Evolutionary conservation across 352 stramenopile genomes (phyloP).

Genomic region (Phytopythium ostracodes): DNA sequence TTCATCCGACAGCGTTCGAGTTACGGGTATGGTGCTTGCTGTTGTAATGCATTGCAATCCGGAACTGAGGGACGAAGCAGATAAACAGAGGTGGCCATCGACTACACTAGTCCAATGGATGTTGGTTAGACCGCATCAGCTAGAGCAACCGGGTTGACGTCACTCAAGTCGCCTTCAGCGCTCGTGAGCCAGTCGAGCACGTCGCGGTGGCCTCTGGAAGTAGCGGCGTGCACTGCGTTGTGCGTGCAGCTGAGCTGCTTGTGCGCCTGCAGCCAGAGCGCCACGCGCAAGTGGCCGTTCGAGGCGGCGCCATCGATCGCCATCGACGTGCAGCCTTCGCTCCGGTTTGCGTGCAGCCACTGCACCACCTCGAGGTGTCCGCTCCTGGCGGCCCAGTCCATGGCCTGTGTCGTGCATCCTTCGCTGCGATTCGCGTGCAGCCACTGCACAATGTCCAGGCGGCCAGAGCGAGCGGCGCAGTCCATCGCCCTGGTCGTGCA

Average conservation of each 20-base stretch:
- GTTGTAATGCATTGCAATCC: too few species aligned
- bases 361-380: conserved; percentile 1
- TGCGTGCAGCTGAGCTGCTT: neutral
- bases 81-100: too few species aligned
- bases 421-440: conserved; percentile 51
- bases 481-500: conserved; percentile 2
- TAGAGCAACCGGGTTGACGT: neutral
- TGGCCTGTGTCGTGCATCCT: conserved; percentile 32
- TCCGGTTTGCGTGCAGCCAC: neutral
- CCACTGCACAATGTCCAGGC: conserved; percentile 46
- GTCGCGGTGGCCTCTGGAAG: neutral
- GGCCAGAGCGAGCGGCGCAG: conserved; percentile 14
- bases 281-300: conserved; percentile 1
- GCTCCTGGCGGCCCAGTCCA: neutral
- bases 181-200: neutral
- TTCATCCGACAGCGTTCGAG: too few species aligned
- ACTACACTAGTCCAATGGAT: neutral
- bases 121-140: neutral
- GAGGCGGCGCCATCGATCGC: conserved; percentile 2
- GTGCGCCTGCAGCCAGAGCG: neutral
- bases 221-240: neutral
- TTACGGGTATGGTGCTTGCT: too few species aligned
- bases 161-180: neutral
- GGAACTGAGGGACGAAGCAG: too few species aligned
- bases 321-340: conserved; percentile 5